Conservation (phyloP, 148 eudicot genomes). For the Rhododendron kiyosumense region DNA sequence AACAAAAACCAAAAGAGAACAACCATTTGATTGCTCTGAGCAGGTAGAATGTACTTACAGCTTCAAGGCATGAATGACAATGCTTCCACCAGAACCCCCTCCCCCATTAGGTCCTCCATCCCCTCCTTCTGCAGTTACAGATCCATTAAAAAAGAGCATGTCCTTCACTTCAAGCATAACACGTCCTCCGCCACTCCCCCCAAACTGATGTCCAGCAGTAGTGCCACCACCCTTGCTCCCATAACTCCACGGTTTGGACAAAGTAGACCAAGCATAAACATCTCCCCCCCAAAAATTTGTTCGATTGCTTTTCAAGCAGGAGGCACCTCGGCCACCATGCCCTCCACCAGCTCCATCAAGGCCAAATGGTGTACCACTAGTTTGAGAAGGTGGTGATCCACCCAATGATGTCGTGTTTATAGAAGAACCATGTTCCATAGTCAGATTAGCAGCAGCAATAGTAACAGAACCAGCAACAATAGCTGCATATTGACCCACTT, state of each 20-base stretch:
- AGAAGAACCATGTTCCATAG: constrained; percentile 31
- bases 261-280: too few relatives aligned
- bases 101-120: constrained; percentile 39
- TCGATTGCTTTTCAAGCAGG: too few relatives aligned
- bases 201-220: too few relatives aligned
- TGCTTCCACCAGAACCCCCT: constrained; percentile 94
- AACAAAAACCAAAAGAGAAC: not conserved
- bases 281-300: too few relatives aligned
- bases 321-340: too few relatives aligned
- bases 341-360: constrained; percentile 1
- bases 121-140: not conserved
- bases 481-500: constrained; percentile 56
- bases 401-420: constrained; percentile 63
- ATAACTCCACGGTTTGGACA: too few relatives aligned
- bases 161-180: too few relatives aligned
- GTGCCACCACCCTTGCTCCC: too few relatives aligned
- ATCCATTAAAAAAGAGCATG: too few relatives aligned
- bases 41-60: constrained; percentile 40
- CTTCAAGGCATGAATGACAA: constrained; percentile 54
- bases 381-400: constrained; percentile 70
- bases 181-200: too few relatives aligned
- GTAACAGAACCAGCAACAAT: constrained; percentile 25
- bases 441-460: too few relatives aligned
- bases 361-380: constrained; percentile 81
- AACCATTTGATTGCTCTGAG: not conserved